Base-by-base conservation (phyloP, 208 protist species). In the Trypanosoma scelopori region DNA sequence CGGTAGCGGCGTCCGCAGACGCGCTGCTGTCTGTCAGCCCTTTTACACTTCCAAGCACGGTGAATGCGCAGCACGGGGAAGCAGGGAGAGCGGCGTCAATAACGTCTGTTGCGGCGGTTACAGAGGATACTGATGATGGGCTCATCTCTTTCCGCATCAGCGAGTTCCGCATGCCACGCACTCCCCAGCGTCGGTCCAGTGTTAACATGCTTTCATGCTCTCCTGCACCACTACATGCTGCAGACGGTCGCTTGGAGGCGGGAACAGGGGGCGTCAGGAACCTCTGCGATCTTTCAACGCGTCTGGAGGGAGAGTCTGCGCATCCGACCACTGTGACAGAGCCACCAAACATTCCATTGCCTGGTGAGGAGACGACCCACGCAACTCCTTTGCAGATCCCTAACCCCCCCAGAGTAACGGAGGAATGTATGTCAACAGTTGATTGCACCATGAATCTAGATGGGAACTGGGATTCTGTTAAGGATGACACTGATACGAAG, bases 91-190 rank as follows among this genome's bases (percentile, higher is more conserved):
- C 27, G n/a, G 22, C n/a, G 4, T 42, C 11, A 7, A 6, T 2
- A n/a, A 35, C 12, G 45, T 18, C 28, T 18, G 28, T 6, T 0
- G 59, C 23, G 18, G 11, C 5, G n/a, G 16, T 57, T 37, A 12
- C 7, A 37, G 50, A 48, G 50, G 25, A 53, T 41, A 45, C 46
- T 22, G 30, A 46, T 20, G 55, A 62, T 15, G 55, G 57, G 23
- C 18, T 32, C 15, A 15, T 43, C 20, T 18, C 28, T 22, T 73
- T 73, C 62, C 51, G 59, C 27, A 52, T 67, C 23, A 66, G 68
- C 37, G 68, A 67, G 43, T 73, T 73, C 41, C 68, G 56, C 20
- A 28, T 62, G 43, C 68, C 68, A 18, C 59, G 68, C 18, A 67
- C 68, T 13, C 59, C 68, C 0, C 47, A 73, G 20, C 43, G 42